These are phyloP conservation scores for Tuber magnatum DNA, from an alignment of 495 filamentous ascomycete species.

Conservation along the genomic window DNA sequence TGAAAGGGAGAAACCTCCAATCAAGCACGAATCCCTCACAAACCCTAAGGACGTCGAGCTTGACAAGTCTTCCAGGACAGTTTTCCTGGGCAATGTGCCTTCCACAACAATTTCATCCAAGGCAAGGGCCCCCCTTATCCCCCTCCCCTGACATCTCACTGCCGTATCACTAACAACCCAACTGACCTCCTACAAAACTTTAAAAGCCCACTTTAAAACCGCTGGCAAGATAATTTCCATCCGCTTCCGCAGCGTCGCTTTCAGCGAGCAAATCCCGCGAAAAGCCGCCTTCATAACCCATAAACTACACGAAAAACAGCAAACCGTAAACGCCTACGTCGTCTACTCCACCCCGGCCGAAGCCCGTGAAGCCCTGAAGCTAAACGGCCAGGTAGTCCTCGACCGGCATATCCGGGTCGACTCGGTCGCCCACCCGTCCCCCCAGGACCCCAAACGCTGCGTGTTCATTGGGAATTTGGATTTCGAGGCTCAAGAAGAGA, in stretches of 20 bases:
- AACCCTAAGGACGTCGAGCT: constrained; percentile 52
- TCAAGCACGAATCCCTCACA: constrained; percentile 52
- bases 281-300: constrained; percentile 88
- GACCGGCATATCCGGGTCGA: constrained; percentile 88
- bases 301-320: constrained; percentile 46
- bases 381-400: constrained; percentile 79
- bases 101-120: constrained; percentile 73
- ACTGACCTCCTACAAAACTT: constrained; percentile 38
- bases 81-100: constrained; percentile 91
- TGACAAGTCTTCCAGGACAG: constrained; percentile 79
- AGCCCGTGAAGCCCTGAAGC: constrained; percentile 65
- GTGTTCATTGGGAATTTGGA: constrained; percentile 96
- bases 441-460: constrained; percentile 75
- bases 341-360: constrained; percentile 69
- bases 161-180: constrained; percentile 14
- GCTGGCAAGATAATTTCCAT: constrained; percentile 75
- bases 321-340: constrained; percentile 84
- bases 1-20: constrained; percentile 33
- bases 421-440: constrained; percentile 75
- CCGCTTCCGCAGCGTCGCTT: constrained; percentile 88
- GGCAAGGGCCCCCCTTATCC: constrained; percentile 50
- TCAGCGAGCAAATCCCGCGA: constrained; percentile 70
- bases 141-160: constrained; percentile 15
- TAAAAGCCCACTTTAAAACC: constrained; percentile 47
- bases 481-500: constrained; percentile 92